Base-by-base conservation (phyloP, 352 stramenopile genomes). In the Pythium myriotylum region DNA sequence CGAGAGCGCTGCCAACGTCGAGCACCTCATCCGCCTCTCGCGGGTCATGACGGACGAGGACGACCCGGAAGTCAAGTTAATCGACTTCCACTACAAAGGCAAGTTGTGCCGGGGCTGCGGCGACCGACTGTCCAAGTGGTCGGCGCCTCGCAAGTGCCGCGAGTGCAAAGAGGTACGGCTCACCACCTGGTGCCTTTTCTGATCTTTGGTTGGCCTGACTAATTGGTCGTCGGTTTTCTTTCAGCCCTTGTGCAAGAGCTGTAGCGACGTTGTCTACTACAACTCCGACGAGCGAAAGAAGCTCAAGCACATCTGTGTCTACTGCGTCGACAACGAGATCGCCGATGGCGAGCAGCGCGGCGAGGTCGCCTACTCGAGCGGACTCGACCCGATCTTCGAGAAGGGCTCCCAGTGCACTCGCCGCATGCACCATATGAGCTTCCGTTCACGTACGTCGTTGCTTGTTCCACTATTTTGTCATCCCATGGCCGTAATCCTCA, bases 301-400 rank as follows among this genome's bases (percentile, higher is more conserved):
- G 68, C 76, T 88, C 67, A 84, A 88, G 51, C 74, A 72, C 48
- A 88, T 88, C 55, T 88, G 79, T 62, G 70, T 86, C 17, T 79
- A 88, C 57, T 88, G 79, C 54, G 76, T 86, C 46, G 70, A 74
- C 48, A 43, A 68, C 16, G 54, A 55, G 49, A 65, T 65, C 49
- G 56, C 47, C 1, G 61, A 68, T 13, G 59, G 43, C 20, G 61
- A 68, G 17, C 61, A 62, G 20, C 61, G 61, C n/a, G 52, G 61
- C 20, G 60, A 62, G 7, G 22, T 54, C 14, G 17, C 12, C 5
- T 63, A 54, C 40, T 35, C 22, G n/a, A 20, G 51, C 13, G 46
- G 53, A 12, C 46, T 68, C 23, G 47, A 68, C 20, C 27, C 61
- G 5, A 68, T 68, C 47, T 59, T 39, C 27, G 63, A 70, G 27